A percentile compares a stretch with the other conserved stretches of the same genome.
Evolutionary conservation across 164 flowering plant genomes (phyloP).

Genomic region (Chloranthus sessilifolius): DNA sequence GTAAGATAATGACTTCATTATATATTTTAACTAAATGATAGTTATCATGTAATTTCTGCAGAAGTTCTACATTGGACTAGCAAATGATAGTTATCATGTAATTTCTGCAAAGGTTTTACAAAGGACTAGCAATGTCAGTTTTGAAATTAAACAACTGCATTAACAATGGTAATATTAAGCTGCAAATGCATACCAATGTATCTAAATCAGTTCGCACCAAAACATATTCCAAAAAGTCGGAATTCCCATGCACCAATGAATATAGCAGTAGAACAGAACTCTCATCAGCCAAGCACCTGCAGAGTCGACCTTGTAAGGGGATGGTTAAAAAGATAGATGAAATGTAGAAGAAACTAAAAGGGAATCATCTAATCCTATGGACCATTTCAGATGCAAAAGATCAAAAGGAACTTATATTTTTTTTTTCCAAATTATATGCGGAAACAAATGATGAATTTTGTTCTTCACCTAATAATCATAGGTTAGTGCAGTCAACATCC

Average conservation of each 20-base stretch:
- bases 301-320: slow-evolving; percentile 4
- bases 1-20: too few relatives aligned
- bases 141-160: background rate
- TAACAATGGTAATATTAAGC: background rate
- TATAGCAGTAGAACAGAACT: slow-evolving; percentile 74
- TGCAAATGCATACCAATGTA: slow-evolving; percentile 73
- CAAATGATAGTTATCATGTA: background rate
- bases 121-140: slow-evolving; percentile 1
- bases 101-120: background rate
- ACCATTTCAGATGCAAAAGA: too few relatives aligned
- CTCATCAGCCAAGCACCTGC: slow-evolving; percentile 91
- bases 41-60: background rate
- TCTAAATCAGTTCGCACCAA: slow-evolving; percentile 97
- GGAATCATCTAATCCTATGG: too few relatives aligned
- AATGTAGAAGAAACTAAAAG: background rate
- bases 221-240: slow-evolving; percentile 91
- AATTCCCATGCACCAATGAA: slow-evolving; percentile 85
- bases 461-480: too few relatives aligned
- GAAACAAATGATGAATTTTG: too few relatives aligned
- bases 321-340: background rate
- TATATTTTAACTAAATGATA: too few relatives aligned
- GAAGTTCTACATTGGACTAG: too few relatives aligned
- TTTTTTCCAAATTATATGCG: too few relatives aligned
- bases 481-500: too few relatives aligned
- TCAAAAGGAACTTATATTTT: too few relatives aligned